These are phyloP conservation scores for Gymnopilus junonius DNA, from an alignment of 768 basidiomycete genomes.

Conservation along the genomic window DNA sequence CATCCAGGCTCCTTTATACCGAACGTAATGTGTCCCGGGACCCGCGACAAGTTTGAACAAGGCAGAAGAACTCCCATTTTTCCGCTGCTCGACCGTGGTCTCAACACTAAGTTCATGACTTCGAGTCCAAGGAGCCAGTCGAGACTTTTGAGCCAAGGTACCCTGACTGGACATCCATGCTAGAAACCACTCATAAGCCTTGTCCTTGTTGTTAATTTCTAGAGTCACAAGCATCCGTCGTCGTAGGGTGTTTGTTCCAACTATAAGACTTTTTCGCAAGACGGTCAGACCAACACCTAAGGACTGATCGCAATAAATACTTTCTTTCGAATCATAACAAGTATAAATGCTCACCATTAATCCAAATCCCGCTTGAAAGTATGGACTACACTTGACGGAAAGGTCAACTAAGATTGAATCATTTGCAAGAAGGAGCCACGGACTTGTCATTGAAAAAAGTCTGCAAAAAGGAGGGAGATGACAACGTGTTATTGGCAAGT, in stretches of 20 bases:
- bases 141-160: constrained; percentile 15
- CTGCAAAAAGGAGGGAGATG: constrained; percentile 37
- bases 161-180: constrained; percentile 90
- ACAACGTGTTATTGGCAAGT: constrained; percentile 13
- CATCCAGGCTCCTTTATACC: constrained; percentile 92
- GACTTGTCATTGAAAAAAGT: constrained; percentile 68
- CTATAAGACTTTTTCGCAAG: constrained; percentile 69
- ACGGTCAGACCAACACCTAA: constrained; percentile 83
- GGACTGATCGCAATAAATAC: constrained; percentile 57
- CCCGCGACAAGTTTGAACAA: constrained; percentile 95
- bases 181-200: constrained; percentile 95
- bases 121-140: constrained; percentile 54
- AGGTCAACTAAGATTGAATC: constrained; percentile 18
- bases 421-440: constrained; percentile 29
- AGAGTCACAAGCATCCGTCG: constrained; percentile 92
- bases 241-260: constrained; percentile 77
- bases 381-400: constrained; percentile 71
- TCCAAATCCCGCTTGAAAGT: constrained; percentile 98
- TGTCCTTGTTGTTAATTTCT: constrained; percentile 96
- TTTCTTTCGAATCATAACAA: neutral
- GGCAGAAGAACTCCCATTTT: constrained; percentile 90
- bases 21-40: constrained; percentile 92
- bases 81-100: constrained; percentile 85
- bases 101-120: constrained; percentile 96
- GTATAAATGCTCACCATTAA: constrained; percentile 70